Base-by-base conservation (phyloP, 1,139 yeast species). In the Scheffersomyces stambukii region DNA sequence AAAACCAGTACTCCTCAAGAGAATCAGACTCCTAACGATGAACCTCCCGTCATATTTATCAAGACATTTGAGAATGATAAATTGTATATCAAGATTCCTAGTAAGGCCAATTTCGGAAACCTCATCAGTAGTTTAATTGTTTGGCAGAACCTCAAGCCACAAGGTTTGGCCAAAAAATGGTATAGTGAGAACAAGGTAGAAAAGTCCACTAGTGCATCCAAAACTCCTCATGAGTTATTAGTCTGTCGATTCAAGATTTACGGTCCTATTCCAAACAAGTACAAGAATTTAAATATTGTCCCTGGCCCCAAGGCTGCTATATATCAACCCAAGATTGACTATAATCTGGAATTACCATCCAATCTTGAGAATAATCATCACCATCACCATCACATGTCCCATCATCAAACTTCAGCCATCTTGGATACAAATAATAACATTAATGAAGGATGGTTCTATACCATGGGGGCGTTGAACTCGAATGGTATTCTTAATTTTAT, bases 381-480 rank as follows among this genome's bases (percentile, higher is more conserved):
- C 18, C 25, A 23, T n/a, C n/a, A n/a, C n/a, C n/a, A n/a, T n/a
- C n/a, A n/a, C n/a, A n/a, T n/a, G n/a, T 12, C 25, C n/a, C 22
- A 30, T 16, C 30, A 19, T n/a, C 29, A 27, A 10, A 20, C 16
- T 9, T 33, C n/a, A 21, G 38, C 22, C 33, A 6, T 5, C 29
- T 13, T 12, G 8, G 31, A 34, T 23, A 24, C 16, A 8, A 19
- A 20, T 20, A 25, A 52, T 18, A 48, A 54, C 23, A 37, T 57
- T 1, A 57, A 59, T 14, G 81, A 77, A 41, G 77, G 77, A 3
- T 85, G 95, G 95, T 81, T 80, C 45, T 72, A 69, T 29, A 78
- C 85, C 2, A 78, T 79, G 74, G 94, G 91, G 1, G 80, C 78
- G 8, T 52, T 85, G 29, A 76, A 74, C 42, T 71, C 81, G 3